Conservation (phyloP, 352 stramenopile genomes). For the Globisporangium polare region DNA sequence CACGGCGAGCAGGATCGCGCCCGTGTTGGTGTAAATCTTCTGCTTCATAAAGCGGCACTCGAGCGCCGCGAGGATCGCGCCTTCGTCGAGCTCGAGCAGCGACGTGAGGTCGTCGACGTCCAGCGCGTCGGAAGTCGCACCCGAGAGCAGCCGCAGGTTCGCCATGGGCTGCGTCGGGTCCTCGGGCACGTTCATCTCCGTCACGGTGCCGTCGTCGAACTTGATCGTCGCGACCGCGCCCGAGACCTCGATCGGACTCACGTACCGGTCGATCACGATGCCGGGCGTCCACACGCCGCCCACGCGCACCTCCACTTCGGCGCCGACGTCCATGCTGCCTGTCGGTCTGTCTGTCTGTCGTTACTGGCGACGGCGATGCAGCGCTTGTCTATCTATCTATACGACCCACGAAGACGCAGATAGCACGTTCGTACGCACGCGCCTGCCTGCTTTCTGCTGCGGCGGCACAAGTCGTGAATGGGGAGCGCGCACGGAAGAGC, state of each 20-base stretch:
- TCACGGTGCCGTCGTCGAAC: slow-evolving; percentile 55
- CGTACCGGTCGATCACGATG: slow-evolving; percentile 60
- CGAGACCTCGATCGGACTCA: slow-evolving; percentile 43
- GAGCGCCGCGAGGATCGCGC: slow-evolving; percentile 57
- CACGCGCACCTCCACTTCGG: slow-evolving; percentile 56
- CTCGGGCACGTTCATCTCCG: slow-evolving; percentile 35
- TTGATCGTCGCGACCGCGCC: slow-evolving; percentile 59
- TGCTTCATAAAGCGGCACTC: slow-evolving; percentile 64
- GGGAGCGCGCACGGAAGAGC: not conserved
- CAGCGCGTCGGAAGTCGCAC: slow-evolving; percentile 7
- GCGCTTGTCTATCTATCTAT: not conserved
- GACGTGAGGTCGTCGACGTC: slow-evolving; percentile 83
- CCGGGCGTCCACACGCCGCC: slow-evolving; percentile 45
- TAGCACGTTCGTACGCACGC: not conserved
- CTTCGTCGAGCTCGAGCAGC: slow-evolving; percentile 76
- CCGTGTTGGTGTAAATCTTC: slow-evolving; percentile 87
- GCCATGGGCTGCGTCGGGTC: slow-evolving; percentile 25
- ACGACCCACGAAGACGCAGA: not conserved
- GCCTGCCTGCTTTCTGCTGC: not conserved
- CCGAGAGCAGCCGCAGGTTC: slow-evolving; percentile 27
- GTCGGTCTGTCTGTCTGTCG: too few species aligned
- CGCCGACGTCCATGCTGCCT: slow-evolving; percentile 58
- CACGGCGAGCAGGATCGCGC: slow-evolving; percentile 74
- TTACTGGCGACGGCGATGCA: not conserved
- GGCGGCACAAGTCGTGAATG: not conserved